Base-by-base conservation (phyloP, 1,284 basidiomycete species). In the Thecaphora frezii region DNA sequence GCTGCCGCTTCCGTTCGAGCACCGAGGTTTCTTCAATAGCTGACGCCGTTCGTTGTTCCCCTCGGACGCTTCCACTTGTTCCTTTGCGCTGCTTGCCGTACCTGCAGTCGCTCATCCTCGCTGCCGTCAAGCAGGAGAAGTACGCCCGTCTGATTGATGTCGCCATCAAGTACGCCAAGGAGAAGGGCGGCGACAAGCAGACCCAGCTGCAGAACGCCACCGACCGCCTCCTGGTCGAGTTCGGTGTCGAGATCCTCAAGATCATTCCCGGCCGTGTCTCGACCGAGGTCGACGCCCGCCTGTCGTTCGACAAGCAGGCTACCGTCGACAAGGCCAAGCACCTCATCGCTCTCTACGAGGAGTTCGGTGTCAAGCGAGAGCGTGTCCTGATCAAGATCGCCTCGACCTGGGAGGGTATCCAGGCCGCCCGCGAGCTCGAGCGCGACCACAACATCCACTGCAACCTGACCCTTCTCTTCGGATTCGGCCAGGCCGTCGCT, bases 401-500 rank as follows among this genome's bases (percentile, higher is more conserved):
- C 28, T 96, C 94, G 38, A 96, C 93, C 48, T 99, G 91, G 91
- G 94, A 97, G 82, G 96, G 94, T 83, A 98, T 98, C 83, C 94
- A 97, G 82, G 94, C 94, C 66, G 94, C 94, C 45, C 87, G 91
- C 67, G 89, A 94, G 82, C 89, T 99, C 74, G 94, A 99, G 85
- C 81, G 45, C 41, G 59, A 86, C 69, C 88, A 97, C 78, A 86
- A 86, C 74, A 97, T 99, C 81, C 93, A 97, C 80, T 97, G 93
- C 85, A 98, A 99, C 85, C 85, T 99, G 69, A 99, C 96, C 48
- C 88, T 98, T 66, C 87, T 98, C 71, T 99, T 99, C 83, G 93
- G 96, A 72, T 97, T 99, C 82, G 88, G 84, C 52, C 94, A 98
- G 83, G 94, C 96, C 58, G 94, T 99, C 76, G 96, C 96, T 46